phyloP scores from a whole-genome alignment of 345 rosid genomes.

The Eucalyptus cloeziana region DNA sequence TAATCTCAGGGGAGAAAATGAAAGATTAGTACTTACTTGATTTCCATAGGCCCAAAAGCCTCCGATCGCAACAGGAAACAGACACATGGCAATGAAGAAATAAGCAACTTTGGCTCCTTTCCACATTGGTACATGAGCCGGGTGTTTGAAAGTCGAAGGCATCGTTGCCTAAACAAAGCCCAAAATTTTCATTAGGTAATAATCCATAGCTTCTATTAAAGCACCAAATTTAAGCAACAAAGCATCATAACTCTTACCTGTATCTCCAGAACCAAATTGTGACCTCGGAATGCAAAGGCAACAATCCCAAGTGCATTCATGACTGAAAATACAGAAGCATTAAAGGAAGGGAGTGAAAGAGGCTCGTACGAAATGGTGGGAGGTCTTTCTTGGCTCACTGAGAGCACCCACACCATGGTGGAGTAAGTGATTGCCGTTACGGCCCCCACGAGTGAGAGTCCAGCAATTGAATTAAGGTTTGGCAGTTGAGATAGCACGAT shows the following conservation, averaged over 20 bases:
- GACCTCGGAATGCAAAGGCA: conserved; percentile 93
- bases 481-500: conserved; percentile 96
- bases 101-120: conserved; percentile 95
- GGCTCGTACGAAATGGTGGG: conserved; percentile 69
- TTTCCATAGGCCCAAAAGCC: conserved; percentile 97
- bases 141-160: conserved; percentile 97
- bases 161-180: conserved; percentile 59
- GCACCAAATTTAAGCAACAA: not conserved
- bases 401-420: conserved; percentile 95
- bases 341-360: conserved; percentile 42
- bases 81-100: conserved; percentile 77
- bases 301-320: conserved; percentile 92
- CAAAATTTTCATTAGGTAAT: not conserved
- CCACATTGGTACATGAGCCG: conserved; percentile 99
- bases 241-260: conserved; percentile 33
- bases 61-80: conserved; percentile 87
- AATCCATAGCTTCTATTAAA: not conserved
- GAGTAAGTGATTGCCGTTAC: conserved; percentile 86
- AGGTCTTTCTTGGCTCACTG: conserved; percentile 89
- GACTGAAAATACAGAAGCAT: conserved; percentile 56
- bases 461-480: conserved; percentile 93
- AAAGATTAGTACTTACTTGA: conserved; percentile 42
- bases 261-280: conserved; percentile 81
- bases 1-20: not conserved
- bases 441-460: conserved; percentile 90